phyloP scores from a whole-genome alignment of 148 eudicot species.

The Diospyros kaki region DNA sequence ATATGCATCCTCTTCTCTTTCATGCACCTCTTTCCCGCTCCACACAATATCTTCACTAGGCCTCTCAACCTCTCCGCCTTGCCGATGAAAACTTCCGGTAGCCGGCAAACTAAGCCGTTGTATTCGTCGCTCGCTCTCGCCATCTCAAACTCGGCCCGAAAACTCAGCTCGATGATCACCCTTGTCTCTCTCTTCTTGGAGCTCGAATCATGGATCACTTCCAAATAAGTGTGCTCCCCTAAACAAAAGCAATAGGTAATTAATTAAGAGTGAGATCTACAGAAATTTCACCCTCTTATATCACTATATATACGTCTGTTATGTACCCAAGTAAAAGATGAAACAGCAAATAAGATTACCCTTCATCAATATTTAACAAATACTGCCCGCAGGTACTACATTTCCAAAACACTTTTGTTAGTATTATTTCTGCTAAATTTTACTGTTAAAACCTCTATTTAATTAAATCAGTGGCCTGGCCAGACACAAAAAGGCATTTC shows the following conservation, averaged over 20 bases:
- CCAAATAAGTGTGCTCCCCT: slow-evolving; percentile 32
- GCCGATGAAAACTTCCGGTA: slow-evolving; percentile 33
- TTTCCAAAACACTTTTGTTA: too few species aligned
- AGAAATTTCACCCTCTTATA: too few species aligned
- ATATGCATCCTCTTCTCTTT: slow-evolving; percentile 33
- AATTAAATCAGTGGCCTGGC: too few species aligned
- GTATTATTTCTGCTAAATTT: too few species aligned
- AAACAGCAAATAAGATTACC: too few species aligned
- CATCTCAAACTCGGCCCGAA: slow-evolving; percentile 36
- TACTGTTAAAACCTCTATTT: too few species aligned
- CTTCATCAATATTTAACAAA: too few species aligned
- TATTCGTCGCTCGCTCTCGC: slow-evolving; percentile 30
- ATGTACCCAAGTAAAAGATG: too few species aligned
- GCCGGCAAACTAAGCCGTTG: slow-evolving; percentile 17
- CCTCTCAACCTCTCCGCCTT: slow-evolving; percentile 21
- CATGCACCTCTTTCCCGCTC: slow-evolving; percentile 33
- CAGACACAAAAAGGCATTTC: too few species aligned
- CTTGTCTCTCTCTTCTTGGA: slow-evolving; percentile 20
- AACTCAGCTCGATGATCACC: slow-evolving; percentile 29
- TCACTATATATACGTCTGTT: too few species aligned
- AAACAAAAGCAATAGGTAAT: neutral
- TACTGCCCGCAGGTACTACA: too few species aligned
- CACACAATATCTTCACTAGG: slow-evolving; percentile 29
- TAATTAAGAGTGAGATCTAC: too few species aligned
- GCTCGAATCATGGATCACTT: slow-evolving; percentile 16